phyloP scores from a whole-genome alignment of 2,329 filamentous ascomycete genomes.

The Myotisia sp. region DNA sequence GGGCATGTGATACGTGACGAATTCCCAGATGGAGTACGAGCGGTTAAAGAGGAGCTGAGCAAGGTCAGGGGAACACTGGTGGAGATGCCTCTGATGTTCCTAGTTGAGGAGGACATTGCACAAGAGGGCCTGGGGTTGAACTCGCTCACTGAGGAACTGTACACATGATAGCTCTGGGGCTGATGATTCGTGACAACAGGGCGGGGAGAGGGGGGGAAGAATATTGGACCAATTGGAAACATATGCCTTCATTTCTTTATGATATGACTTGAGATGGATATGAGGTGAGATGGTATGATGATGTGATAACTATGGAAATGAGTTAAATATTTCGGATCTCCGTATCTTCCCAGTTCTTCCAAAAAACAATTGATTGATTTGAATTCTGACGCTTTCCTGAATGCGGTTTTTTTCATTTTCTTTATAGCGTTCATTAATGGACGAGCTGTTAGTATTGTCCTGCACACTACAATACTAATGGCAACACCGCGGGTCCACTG shows the following conservation, averaged over 20 bases:
- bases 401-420: too few relatives aligned
- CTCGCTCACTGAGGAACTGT: conserved; percentile 55
- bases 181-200: too few relatives aligned
- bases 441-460: too few relatives aligned
- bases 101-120: conserved; percentile 74
- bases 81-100: conserved; percentile 82
- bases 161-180: conserved; percentile 46
- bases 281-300: too few relatives aligned
- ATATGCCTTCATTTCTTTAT: too few relatives aligned
- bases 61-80: conserved; percentile 58
- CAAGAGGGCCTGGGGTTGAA: conserved; percentile 64
- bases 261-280: too few relatives aligned
- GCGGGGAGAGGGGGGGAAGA: too few relatives aligned
- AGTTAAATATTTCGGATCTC: not conserved
- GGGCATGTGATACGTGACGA: conserved; percentile 76
- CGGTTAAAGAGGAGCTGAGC: conserved; percentile 56
- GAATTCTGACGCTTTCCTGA: too few relatives aligned
- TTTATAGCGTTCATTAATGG: too few relatives aligned
- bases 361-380: conserved; percentile 1
- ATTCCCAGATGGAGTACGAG: conserved; percentile 56
- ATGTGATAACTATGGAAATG: too few relatives aligned
- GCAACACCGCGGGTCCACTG: not conserved
- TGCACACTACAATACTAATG: conserved; percentile 15
- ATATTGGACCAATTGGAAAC: too few relatives aligned
- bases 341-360: not conserved